These are phyloP conservation scores for Arctostaphylos glauca DNA, from an alignment of 148 eudicot genomes.

Conservation along the genomic window DNA sequence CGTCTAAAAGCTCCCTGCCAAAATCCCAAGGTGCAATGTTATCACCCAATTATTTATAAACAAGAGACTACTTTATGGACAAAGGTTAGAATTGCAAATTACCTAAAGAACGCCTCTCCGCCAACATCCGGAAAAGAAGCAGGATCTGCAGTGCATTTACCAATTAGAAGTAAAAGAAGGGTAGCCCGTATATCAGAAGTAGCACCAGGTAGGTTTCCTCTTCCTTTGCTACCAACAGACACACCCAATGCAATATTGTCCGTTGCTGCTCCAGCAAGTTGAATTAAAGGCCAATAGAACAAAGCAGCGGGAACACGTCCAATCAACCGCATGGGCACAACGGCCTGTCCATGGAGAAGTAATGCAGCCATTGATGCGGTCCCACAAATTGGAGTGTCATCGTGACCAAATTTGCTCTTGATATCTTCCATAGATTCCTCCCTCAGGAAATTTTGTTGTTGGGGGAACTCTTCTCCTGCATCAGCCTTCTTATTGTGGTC, in stretches of 20 bases:
- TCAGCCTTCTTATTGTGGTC: slow-evolving; percentile 39
- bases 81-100: slow-evolving; percentile 9
- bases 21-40: slow-evolving; percentile 8
- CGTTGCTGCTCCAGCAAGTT: slow-evolving; percentile 95
- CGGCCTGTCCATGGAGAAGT: slow-evolving; percentile 88
- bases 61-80: neutral
- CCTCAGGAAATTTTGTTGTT: slow-evolving; percentile 41
- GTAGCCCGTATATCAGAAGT: slow-evolving; percentile 98
- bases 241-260: slow-evolving; percentile 97
- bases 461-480: slow-evolving; percentile 33
- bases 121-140: slow-evolving; percentile 83
- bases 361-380: slow-evolving; percentile 94
- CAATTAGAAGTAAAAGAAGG: slow-evolving; percentile 92
- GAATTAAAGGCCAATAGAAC: slow-evolving; percentile 97
- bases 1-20: slow-evolving; percentile 86
- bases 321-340: slow-evolving; percentile 93
- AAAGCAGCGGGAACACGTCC: slow-evolving; percentile 90
- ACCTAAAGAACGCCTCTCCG: slow-evolving; percentile 96
- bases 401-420: slow-evolving; percentile 30
- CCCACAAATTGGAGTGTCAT: slow-evolving; percentile 49
- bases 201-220: slow-evolving; percentile 95
- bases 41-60: neutral
- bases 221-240: slow-evolving; percentile 98
- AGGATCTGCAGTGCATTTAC: slow-evolving; percentile 97
- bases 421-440: slow-evolving; percentile 50